Percentiles rank a stretch among this genome's conserved stretches.
These are phyloP conservation scores for Salvia splendens DNA, from an alignment of 257 asterid genomes.

Conservation along the genomic window DNA sequence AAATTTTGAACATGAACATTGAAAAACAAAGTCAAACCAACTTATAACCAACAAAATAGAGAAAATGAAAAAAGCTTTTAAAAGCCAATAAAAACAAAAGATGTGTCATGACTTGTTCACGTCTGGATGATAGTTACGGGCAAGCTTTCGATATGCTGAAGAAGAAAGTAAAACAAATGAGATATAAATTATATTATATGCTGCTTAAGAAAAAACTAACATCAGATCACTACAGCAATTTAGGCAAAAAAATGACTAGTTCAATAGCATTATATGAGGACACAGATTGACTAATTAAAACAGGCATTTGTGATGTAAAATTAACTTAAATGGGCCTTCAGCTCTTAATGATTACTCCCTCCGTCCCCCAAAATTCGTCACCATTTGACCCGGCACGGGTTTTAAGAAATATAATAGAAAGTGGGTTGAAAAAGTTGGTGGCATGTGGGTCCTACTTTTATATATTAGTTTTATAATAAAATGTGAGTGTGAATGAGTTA, in stretches of 20 bases:
- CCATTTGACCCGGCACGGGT: too few relatives aligned
- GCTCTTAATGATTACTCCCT: neutral
- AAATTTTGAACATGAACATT: neutral
- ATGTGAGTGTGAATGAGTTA: too few relatives aligned
- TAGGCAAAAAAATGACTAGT: neutral
- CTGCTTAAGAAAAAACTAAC: neutral
- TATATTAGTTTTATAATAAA: too few relatives aligned
- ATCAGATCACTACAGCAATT: neutral
- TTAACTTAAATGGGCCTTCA: neutral
- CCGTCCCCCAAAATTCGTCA: too few relatives aligned
- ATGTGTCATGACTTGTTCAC: slow-evolving; percentile 63
- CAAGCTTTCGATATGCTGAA: slow-evolving; percentile 96
- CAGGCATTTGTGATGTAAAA: neutral
- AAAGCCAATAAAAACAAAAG: slow-evolving; percentile 14
- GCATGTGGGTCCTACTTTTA: too few relatives aligned
- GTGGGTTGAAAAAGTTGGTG: too few relatives aligned
- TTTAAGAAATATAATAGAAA: too few relatives aligned
- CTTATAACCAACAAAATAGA: neutral
- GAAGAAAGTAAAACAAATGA: slow-evolving; percentile 25
- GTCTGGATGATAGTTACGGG: slow-evolving; percentile 93
- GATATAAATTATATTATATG: neutral
- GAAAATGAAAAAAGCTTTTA: neutral
- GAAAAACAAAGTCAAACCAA: neutral
- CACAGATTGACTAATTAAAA: slow-evolving; percentile 22
- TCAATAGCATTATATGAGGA: neutral